Conservation (phyloP, 768 basidiomycete species). For the Suillus hirtellus region DNA sequence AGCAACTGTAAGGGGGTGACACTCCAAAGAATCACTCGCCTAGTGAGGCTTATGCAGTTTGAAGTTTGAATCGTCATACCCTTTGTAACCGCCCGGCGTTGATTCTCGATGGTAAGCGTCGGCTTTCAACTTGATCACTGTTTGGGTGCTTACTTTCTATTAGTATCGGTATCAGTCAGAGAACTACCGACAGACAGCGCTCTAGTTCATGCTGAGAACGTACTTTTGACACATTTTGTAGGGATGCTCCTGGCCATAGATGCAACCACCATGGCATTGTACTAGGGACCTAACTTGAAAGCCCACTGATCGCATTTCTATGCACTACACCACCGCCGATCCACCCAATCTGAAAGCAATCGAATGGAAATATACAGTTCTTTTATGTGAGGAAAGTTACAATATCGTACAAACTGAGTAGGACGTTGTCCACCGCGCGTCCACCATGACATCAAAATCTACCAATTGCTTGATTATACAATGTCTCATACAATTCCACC, state of each 20-base stretch:
- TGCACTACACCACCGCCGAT: too few relatives aligned
- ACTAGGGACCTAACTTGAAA: too few relatives aligned
- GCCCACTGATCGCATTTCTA: too few relatives aligned
- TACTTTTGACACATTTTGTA: not conserved
- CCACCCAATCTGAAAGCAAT: too few relatives aligned
- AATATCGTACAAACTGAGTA: not conserved
- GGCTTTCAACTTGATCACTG: not conserved
- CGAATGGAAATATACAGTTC: not conserved
- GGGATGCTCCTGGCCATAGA: not conserved
- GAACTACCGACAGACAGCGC: not conserved
- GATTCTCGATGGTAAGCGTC: not conserved
- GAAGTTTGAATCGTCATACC: too few relatives aligned
- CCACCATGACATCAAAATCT: too few relatives aligned
- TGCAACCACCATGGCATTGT: not conserved
- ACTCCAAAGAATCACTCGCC: not conserved
- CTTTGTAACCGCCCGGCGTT: not conserved
- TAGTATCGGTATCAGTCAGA: not conserved
- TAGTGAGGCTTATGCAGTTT: not conserved
- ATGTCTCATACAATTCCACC: too few relatives aligned
- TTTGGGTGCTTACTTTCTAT: not conserved
- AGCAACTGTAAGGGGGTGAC: too few relatives aligned
- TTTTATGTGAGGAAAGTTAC: not conserved
- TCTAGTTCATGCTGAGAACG: not conserved
- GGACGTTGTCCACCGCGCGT: not conserved
- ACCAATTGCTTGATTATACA: too few relatives aligned